Percentiles rank a stretch among this genome's conserved stretches.
Conservation (phyloP, 225 moss, liverwort and hornwort species). For the Thuidium tamariscinum region DNA sequence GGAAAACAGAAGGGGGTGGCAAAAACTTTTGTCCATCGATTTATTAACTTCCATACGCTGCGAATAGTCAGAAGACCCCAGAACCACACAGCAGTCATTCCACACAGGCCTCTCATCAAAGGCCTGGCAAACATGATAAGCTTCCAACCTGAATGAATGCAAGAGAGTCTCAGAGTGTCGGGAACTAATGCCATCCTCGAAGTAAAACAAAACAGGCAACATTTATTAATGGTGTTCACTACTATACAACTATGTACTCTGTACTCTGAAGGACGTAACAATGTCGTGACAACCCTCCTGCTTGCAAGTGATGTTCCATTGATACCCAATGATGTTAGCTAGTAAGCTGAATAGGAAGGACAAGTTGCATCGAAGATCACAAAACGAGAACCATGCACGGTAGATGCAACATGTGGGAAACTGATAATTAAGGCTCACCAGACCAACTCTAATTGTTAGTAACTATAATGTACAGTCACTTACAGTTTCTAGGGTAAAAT, state of each 20-base stretch:
- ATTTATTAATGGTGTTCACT: slow-evolving; percentile 27
- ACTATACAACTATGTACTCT: slow-evolving; percentile 22
- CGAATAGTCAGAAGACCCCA: background rate
- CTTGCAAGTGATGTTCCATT: background rate
- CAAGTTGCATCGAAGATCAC: background rate
- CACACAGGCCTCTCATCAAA: background rate
- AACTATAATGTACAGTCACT: slow-evolving; percentile 24
- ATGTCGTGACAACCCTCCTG: background rate
- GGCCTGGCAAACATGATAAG: background rate
- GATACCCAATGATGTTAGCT: background rate
- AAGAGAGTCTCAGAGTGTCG: background rate
- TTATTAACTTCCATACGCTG: background rate
- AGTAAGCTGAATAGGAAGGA: slow-evolving; percentile 16
- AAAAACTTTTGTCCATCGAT: background rate
- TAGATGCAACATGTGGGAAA: background rate
- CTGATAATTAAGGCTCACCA: background rate
- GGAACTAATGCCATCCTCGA: background rate
- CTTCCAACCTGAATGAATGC: background rate
- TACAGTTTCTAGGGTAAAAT: background rate
- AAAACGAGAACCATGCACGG: background rate
- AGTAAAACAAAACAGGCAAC: background rate
- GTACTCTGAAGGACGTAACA: background rate
- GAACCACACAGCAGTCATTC: no score
- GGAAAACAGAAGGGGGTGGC: background rate
- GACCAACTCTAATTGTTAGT: slow-evolving; percentile 10